phyloP scores from a whole-genome alignment of 371 early-diverging fungal genomes.

The Umbelopsis sp. region DNA sequence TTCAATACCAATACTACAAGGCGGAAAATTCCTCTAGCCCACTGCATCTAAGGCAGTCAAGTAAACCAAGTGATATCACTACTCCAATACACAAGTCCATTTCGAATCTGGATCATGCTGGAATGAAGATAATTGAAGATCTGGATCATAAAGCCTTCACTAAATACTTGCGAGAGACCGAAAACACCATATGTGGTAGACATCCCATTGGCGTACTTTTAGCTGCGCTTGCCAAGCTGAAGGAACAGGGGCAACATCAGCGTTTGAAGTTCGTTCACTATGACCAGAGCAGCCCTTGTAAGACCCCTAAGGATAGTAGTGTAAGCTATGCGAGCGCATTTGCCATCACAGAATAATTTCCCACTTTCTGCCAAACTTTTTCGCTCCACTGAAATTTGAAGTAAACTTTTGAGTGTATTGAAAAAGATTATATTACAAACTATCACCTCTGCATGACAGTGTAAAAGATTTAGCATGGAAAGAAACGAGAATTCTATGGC shows the following conservation, averaged over 20 bases:
- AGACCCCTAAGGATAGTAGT: constrained; percentile 59
- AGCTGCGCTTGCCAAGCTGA: constrained; percentile 54
- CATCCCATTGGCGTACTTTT: constrained; percentile 88
- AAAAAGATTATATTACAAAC: constrained; percentile 12
- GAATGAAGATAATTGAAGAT: constrained; percentile 75
- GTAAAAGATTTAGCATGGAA: neutral
- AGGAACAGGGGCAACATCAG: constrained; percentile 16
- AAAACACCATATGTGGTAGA: constrained; percentile 94
- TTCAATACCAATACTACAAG: constrained; percentile 67
- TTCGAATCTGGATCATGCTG: constrained; percentile 75
- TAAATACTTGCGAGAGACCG: constrained; percentile 70
- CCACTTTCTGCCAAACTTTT: neutral
- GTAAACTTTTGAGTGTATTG: constrained; percentile 3
- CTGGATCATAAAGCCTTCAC: constrained; percentile 63
- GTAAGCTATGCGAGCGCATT: constrained; percentile 75
- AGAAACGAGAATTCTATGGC: constrained; percentile 2
- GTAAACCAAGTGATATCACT: constrained; percentile 21
- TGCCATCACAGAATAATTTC: constrained; percentile 18
- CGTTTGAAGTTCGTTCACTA: constrained; percentile 74
- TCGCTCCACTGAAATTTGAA: neutral
- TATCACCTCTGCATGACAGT: constrained; percentile 8
- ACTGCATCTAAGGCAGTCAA: constrained; percentile 22
- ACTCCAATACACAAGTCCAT: constrained; percentile 76
- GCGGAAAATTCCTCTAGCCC: constrained; percentile 33
- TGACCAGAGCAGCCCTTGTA: constrained; percentile 75